Base-by-base conservation (phyloP, 106 monocot genomes). In the Dioscorea dumetorum region DNA sequence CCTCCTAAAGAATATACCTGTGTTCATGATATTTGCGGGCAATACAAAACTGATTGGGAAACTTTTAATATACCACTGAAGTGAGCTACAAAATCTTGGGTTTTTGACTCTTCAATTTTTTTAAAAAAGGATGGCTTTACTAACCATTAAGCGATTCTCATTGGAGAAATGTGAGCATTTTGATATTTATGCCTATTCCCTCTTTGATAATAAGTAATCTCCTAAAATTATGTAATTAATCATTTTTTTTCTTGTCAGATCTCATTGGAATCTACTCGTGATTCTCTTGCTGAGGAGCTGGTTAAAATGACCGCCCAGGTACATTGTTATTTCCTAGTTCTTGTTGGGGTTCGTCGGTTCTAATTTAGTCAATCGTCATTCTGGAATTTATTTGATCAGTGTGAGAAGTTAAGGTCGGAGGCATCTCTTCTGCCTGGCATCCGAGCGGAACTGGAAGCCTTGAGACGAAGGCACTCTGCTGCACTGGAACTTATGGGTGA, bases 401-500 rank as follows among this genome's bases (percentile, higher is more conserved):
- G 88, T 80, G 97, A 97, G 82, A 89, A 89, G 50, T 60, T 97
- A 60, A 66, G 68, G 69, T 33, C 84, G 35, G 97, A 97, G 60
- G 80, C 97, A 57, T 61, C 78, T 69, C 69, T 78, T 61, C 70
- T 97, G 62, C 97, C 97, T 67, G 84, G 89, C 17, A 60, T 97
- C 67, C 63, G 78, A 64, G 97, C 86, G n/a, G 97, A 97, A 64
- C 82, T 97, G 48, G 92, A 97, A 74, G 92, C 97, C 12, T 73
- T 97, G 33, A 86, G 92, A 58, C 72, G 78, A 77, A 86, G 97
- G 57, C 97, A 97, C 67, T 82, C 89, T 78, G 75, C 91, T 59
- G 97, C 97, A 48, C 75, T 97, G 21, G 97, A 97, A 81, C 97
- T 97, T 50, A 97, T 97, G 97, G 97, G 97, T 18, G 97, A 97